Evolutionary conservation across 2,329 filamentous ascomycete species (phyloP).

Genomic region (Exutisphaerella laricina): DNA sequence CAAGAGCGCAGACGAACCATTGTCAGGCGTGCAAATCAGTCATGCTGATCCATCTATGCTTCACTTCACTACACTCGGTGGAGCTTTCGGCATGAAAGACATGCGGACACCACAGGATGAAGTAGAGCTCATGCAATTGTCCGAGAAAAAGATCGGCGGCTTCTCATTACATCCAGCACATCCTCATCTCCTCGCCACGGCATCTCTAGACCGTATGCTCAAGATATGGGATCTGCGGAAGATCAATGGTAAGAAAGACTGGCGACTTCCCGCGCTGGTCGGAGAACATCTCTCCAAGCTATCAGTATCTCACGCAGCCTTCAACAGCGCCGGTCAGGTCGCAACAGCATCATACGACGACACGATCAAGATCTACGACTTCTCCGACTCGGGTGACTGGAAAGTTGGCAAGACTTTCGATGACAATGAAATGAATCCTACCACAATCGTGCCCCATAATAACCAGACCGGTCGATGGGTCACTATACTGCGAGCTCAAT

Average conservation of each 20-base stretch:
- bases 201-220: slow-evolving; percentile 80
- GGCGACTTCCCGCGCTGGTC: slow-evolving; percentile 60
- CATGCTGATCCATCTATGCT: slow-evolving; percentile 64
- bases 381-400: slow-evolving; percentile 44
- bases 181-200: slow-evolving; percentile 79
- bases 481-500: slow-evolving; percentile 79
- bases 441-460: slow-evolving; percentile 70
- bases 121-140: slow-evolving; percentile 66
- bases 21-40: slow-evolving; percentile 80
- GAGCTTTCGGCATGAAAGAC: slow-evolving; percentile 75
- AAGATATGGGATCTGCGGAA: slow-evolving; percentile 91
- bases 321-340: slow-evolving; percentile 76
- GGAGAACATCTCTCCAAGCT: slow-evolving; percentile 77
- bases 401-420: slow-evolving; percentile 48
- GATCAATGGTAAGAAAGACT: slow-evolving; percentile 56
- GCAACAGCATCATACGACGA: slow-evolving; percentile 95
- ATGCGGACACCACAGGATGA: slow-evolving; percentile 54
- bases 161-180: slow-evolving; percentile 77
- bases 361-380: slow-evolving; percentile 86
- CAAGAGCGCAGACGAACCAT: slow-evolving; percentile 64
- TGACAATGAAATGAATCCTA: slow-evolving; percentile 62
- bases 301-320: slow-evolving; percentile 88
- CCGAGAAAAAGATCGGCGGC: slow-evolving; percentile 92
- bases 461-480: slow-evolving; percentile 96
- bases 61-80: slow-evolving; percentile 82